phyloP scores from a whole-genome alignment of 768 basidiomycete species.

The Psilocybe sp. region DNA sequence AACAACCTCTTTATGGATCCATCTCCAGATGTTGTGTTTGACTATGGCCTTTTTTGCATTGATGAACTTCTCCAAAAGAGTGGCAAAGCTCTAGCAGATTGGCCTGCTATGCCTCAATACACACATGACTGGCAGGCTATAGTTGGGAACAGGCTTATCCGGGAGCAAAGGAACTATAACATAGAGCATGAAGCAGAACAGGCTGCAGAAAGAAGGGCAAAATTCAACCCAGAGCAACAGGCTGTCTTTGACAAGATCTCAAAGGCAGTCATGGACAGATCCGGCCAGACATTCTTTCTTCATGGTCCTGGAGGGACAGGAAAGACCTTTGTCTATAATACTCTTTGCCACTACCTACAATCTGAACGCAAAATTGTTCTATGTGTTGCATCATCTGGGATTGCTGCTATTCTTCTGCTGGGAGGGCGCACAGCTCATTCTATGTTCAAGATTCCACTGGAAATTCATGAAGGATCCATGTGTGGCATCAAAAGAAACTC shows the following conservation, averaged over 20 bases:
- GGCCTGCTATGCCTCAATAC: constrained; percentile 24
- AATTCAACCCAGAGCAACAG: background rate
- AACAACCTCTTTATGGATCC: background rate
- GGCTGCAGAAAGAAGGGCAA: background rate
- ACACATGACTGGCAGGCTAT: constrained; percentile 18
- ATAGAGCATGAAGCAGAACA: background rate
- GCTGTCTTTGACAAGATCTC: background rate
- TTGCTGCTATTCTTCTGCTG: constrained; percentile 12
- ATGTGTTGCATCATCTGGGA: background rate
- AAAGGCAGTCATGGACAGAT: constrained; percentile 15
- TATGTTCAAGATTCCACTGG: constrained; percentile 43
- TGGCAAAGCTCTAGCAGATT: constrained; percentile 21
- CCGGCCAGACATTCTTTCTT: constrained; percentile 9
- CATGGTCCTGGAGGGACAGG: constrained; percentile 34
- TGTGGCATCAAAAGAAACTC: constrained; percentile 31
- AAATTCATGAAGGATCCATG: constrained; percentile 17
- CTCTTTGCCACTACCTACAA: constrained; percentile 23
- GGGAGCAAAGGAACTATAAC: background rate
- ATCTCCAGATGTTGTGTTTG: constrained; percentile 30
- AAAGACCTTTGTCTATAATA: constrained; percentile 44
- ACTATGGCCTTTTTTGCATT: constrained; percentile 42
- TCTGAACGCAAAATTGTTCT: constrained; percentile 4
- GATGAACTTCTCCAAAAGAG: constrained; percentile 21
- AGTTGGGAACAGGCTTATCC: constrained; percentile 22
- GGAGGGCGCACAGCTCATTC: constrained; percentile 50